A percentile compares a stretch with the other conserved stretches of the same genome.
Conservation (phyloP, 495 filamentous ascomycete species). For the Apiosordaria backusii region DNA sequence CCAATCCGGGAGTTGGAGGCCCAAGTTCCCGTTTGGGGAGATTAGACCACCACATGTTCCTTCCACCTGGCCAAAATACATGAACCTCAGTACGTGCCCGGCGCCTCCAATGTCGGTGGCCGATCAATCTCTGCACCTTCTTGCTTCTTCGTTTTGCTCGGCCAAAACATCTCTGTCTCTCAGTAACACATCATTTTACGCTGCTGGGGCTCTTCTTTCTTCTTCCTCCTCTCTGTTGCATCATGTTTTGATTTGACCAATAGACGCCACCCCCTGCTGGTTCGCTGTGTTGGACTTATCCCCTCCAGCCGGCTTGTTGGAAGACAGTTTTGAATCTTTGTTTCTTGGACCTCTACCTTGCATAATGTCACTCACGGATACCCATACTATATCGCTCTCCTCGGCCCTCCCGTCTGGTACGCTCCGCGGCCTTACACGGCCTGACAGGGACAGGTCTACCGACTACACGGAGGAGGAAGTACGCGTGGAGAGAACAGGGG, state of each 20-base stretch:
- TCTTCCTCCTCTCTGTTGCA: conserved; percentile 6
- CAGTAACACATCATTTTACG: conserved; percentile 3
- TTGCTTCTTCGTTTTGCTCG: neutral
- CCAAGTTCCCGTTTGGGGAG: neutral
- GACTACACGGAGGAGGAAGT: neutral
- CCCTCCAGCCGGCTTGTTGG: conserved; percentile 8
- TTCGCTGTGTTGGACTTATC: conserved; percentile 13
- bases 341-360: conserved; percentile 20
- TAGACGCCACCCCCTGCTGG: neutral
- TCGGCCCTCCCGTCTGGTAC: neutral
- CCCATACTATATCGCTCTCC: conserved; percentile 16
- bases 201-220: neutral
- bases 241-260: conserved; percentile 17
- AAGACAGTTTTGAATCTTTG: conserved; percentile 22
- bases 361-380: conserved; percentile 24
- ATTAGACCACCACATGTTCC: conserved; percentile 5
- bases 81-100: conserved; percentile 10
- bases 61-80: conserved; percentile 9
- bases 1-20: neutral
- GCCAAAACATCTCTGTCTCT: conserved; percentile 8
- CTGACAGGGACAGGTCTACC: neutral
- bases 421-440: neutral
- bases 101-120: conserved; percentile 9
- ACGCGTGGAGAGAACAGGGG: conserved; percentile 9
- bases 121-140: conserved; percentile 11